Evolutionary conservation across 148 eudicot species (phyloP), one percentile per base, ranked within the genome.

Genomic region (Rhododendron simsii): DNA sequence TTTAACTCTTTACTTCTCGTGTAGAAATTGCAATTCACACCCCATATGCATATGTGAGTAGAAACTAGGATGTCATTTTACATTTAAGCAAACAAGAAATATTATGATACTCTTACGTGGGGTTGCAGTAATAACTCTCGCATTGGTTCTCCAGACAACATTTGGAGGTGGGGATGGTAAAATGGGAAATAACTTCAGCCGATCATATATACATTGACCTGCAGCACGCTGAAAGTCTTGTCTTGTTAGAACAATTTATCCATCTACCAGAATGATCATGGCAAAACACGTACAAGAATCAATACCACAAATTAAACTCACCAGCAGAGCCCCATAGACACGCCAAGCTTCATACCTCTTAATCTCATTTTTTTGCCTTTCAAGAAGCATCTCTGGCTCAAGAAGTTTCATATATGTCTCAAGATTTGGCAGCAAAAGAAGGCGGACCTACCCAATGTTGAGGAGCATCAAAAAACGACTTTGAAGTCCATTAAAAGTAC

Each of bases 341-440:
- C 93, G 93, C 94, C 95, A 94, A 80, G 98, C 94, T 91, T 94
- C 98, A 73, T 89, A 90, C 89, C 98, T 90, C 80, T 93, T 94
- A 89, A 91, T 90, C 87, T 92, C 95, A 85, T 93, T 93, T 89
- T 91, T 94, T 88, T 91, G 94, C 69, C 87, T 89, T 83, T 92
- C 92, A 18, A 91, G 91, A 85, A 89, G 92, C 93, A 94, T 91
- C 90, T 94, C 98, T 65, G 93, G 91, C 85, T 93, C 98, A 84
- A 94, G 98, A 84, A 94, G 93, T 65, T 87, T 87, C 87, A 94
- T 83, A 61, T 93, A 94, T 33, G 93, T 88, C 87, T 90, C 93
- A 61, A 94, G 91, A 90, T 94, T 94, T 86, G 98, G 98, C 84
- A 94, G 84, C 85, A 93, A 88, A 86, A 92, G 92, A 84, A 89